Base-by-base conservation (phyloP, 768 basidiomycete species). In the Suillus subluteus region DNA sequence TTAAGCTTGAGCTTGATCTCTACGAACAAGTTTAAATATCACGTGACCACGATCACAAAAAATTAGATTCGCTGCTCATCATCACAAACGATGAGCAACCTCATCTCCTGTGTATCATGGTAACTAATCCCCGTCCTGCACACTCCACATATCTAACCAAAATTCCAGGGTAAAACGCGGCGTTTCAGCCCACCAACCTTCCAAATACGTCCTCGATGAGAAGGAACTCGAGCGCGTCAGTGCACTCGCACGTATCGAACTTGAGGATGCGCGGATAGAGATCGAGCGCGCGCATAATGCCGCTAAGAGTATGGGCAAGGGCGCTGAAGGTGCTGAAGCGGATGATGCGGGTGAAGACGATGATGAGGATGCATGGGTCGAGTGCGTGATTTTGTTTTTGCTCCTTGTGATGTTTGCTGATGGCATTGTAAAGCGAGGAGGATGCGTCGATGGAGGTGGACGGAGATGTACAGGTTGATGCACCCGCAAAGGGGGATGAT, bases 131-230 rank as follows among this genome's bases (percentile, higher is more conserved):
- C 63, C 15, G 16, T 62, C 18, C 9, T 0, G 38, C 46, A 54
- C 18, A n/a, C 9, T 21, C 4, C 13, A 23, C 12, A 26, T 63
- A 66, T 69, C 48, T 44, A 66, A 46, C 59, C 21, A 5, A 15
- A 65, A 68, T 66, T 18, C 5, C 40, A 89, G 88, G 95, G 91
- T 98, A 35, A 88, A 88, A 68, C 86, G 92, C 63, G 96, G 98
- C 11, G 86, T 88, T 21, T 82, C 96, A 3, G 81, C 83, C 4
- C 84, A 83, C 56, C 85, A 95, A 70, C 97, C 98, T 2, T 79
- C 82, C 73, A 95, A 92, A 81, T 99, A 99, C 78, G 84, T 91
- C 62, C 88, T 99, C 38, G 95, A 98, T 73, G 94, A 96, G 73
- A 81, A 87, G 62, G 98, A 99, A 78, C 83, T 99, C 15, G 88